Conservation (phyloP, 768 basidiomycete genomes). For the Cystobasidium ongulense region DNA sequence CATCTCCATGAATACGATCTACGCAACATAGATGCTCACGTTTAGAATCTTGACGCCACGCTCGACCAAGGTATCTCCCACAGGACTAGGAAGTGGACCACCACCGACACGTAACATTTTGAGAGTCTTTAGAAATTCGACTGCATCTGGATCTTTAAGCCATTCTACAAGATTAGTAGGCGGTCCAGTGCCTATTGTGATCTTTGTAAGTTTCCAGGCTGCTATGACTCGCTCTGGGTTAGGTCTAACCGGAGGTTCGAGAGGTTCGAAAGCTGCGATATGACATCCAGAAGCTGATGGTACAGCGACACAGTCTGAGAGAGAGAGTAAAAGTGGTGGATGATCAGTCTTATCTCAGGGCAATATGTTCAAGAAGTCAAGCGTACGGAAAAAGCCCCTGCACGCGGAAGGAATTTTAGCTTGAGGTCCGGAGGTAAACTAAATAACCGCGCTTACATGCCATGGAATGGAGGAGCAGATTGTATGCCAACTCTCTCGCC, state of each 20-base stretch:
- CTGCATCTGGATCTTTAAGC: background rate
- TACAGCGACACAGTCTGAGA: background rate
- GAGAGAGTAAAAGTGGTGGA: too few relatives aligned
- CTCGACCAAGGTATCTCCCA: slow-evolving; percentile 11
- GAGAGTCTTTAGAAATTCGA: slow-evolving; percentile 8
- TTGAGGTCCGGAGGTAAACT: too few relatives aligned
- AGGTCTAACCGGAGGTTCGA: background rate
- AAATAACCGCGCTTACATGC: background rate
- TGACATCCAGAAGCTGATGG: background rate
- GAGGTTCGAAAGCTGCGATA: background rate
- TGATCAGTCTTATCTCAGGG: too few relatives aligned
- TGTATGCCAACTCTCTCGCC: slow-evolving; percentile 15
- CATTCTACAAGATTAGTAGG: slow-evolving; percentile 3
- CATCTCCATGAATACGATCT: background rate
- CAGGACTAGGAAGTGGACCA: background rate
- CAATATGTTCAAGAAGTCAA: background rate
- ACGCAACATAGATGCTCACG: background rate
- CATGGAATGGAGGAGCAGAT: slow-evolving; percentile 4
- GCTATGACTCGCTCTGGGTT: background rate
- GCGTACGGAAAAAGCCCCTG: background rate
- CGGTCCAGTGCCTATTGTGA: background rate
- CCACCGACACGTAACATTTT: background rate
- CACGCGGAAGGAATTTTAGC: too few relatives aligned
- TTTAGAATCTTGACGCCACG: background rate
- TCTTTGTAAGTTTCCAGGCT: background rate